A percentile compares a stretch with the other conserved stretches of the same genome.
phyloP scores from a whole-genome alignment of 78 protist genomes.

The Pigoraptor vietnamica region DNA sequence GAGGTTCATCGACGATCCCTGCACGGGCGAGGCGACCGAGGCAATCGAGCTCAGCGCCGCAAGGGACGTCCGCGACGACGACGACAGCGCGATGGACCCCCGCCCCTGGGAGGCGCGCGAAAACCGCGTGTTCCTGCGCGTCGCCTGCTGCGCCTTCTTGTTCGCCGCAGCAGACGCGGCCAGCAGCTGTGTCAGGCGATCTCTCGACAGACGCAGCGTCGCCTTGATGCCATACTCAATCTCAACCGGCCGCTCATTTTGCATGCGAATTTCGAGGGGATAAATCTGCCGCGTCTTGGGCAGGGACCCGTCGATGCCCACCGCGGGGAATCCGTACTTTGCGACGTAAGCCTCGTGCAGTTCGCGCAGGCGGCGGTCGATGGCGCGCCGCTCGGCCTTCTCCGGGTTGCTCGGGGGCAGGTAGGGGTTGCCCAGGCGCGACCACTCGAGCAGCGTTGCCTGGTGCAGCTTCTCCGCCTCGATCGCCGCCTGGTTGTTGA shows the following conservation, averaged over 20 bases:
- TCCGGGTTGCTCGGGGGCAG: neutral
- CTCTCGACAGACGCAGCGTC: neutral
- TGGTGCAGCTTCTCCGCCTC: neutral
- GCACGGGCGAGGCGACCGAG: neutral
- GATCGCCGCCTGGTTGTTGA: neutral
- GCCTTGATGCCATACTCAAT: neutral
- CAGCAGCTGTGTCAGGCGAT: neutral
- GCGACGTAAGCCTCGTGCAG: neutral
- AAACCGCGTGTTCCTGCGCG: neutral
- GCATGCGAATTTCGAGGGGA: neutral
- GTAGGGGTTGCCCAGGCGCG: neutral
- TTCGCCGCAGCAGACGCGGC: neutral
- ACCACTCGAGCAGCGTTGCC: neutral
- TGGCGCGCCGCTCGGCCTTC: neutral
- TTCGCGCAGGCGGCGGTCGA: neutral
- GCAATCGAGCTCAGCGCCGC: neutral
- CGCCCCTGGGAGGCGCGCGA: neutral
- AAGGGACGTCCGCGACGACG: neutral
- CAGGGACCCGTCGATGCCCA: neutral
- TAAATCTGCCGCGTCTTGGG: neutral
- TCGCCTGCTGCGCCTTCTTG: neutral
- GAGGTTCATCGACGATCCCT: neutral
- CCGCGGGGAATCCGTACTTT: neutral
- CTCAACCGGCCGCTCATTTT: neutral
- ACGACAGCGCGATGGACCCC: neutral